phyloP scores from a whole-genome alignment of 129 eudicot species.

The Tagetes erecta region DNA sequence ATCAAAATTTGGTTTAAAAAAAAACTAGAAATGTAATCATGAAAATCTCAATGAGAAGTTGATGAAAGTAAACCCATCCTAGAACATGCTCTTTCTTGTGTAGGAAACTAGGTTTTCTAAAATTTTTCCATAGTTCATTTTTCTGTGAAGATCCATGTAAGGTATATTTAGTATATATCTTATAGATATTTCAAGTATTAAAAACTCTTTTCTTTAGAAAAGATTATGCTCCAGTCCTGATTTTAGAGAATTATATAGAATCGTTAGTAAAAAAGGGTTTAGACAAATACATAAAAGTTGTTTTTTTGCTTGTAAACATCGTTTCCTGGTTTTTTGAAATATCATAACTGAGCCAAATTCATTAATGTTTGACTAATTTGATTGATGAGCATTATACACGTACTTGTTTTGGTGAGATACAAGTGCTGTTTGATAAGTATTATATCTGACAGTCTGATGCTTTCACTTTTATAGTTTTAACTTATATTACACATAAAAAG shows the following conservation, averaged over 20 bases:
- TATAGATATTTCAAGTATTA: background rate
- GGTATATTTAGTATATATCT: background rate
- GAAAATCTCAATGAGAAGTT: background rate
- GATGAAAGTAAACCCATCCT: background rate
- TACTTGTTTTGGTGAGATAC: background rate
- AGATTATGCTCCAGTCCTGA: background rate
- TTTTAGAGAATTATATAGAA: background rate
- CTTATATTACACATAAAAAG: background rate
- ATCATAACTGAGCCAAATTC: conserved; percentile 3
- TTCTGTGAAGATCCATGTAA: background rate
- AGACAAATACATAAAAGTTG: background rate
- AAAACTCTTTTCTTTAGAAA: conserved; percentile 1
- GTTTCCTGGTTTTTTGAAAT: background rate
- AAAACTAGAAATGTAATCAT: background rate
- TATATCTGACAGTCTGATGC: conserved; percentile 1
- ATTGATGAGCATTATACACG: background rate
- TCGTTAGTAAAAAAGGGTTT: background rate
- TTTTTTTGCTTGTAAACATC: background rate
- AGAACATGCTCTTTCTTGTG: background rate
- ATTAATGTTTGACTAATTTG: background rate
- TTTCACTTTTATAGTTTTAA: background rate
- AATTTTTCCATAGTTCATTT: background rate
- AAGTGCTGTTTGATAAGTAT: background rate
- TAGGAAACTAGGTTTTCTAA: background rate
- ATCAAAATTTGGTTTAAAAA: background rate